These are phyloP conservation scores for Irpex sp. DNA, from an alignment of 1,284 basidiomycete genomes.

Conservation along the genomic window DNA sequence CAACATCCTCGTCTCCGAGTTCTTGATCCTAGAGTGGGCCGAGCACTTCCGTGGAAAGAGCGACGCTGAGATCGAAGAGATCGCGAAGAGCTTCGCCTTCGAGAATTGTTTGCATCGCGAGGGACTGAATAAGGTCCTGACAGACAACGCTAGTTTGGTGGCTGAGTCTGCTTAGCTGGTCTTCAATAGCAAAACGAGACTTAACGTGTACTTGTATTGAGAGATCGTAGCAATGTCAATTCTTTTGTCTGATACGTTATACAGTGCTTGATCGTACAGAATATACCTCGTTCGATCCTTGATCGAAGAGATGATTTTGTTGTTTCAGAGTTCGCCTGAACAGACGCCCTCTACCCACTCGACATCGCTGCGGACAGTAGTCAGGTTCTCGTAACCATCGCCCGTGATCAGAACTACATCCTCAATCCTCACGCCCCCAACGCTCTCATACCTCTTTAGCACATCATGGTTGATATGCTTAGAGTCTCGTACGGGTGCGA, in stretches of 20 bases:
- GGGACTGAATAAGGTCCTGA: slow-evolving; percentile 45
- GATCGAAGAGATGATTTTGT: background rate
- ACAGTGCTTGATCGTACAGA: background rate
- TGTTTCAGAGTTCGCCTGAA: slow-evolving; percentile 48
- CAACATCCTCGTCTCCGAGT: slow-evolving; percentile 63
- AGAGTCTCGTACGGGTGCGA: slow-evolving; percentile 66
- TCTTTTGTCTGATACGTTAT: background rate
- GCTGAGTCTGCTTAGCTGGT: background rate
- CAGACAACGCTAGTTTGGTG: slow-evolving; percentile 28
- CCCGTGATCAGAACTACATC: slow-evolving; percentile 79
- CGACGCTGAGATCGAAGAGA: slow-evolving; percentile 51
- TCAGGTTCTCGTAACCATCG: slow-evolving; percentile 72
- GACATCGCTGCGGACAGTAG: slow-evolving; percentile 74
- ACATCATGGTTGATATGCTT: slow-evolving; percentile 70
- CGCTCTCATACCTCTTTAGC: slow-evolving; percentile 68
- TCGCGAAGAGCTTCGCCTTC: slow-evolving; percentile 61
- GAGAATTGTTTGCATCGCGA: slow-evolving; percentile 51
- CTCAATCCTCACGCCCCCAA: slow-evolving; percentile 89
- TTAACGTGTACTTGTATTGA: background rate
- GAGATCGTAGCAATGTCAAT: background rate
- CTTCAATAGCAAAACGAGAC: background rate
- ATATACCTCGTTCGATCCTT: background rate
- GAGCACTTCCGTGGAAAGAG: slow-evolving; percentile 55
- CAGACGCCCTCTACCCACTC: slow-evolving; percentile 78
- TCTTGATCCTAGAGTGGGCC: slow-evolving; percentile 63